Conservation (phyloP, 2,329 filamentous ascomycete genomes). For the Corynespora cassiicola region DNA sequence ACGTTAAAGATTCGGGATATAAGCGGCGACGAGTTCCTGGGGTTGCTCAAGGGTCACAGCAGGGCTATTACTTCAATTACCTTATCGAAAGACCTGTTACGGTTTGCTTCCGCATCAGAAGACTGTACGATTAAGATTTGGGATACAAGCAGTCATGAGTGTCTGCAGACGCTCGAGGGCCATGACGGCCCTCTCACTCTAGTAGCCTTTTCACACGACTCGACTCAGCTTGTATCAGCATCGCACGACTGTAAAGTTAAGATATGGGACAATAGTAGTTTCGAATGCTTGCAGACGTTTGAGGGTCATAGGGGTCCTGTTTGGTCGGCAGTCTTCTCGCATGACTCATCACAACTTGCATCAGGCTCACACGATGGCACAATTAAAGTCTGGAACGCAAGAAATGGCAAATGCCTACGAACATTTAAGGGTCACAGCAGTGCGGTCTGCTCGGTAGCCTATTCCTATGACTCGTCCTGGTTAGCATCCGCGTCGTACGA, state of each 20-base stretch:
- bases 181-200: slow-evolving; percentile 13
- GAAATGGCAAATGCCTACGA: too few species aligned
- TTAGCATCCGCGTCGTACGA: slow-evolving; percentile 22
- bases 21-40: slow-evolving; percentile 9
- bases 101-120: slow-evolving; percentile 19
- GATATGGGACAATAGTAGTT: too few species aligned
- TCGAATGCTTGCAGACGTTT: too few species aligned
- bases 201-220: slow-evolving; percentile 30
- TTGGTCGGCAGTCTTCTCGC: slow-evolving; percentile 24
- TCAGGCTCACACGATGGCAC: slow-evolving; percentile 2
- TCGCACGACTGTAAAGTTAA: slow-evolving; percentile 21
- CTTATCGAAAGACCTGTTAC: slow-evolving; percentile 16
- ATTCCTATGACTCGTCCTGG: slow-evolving; percentile 19
- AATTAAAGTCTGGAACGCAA: slow-evolving; percentile 4
- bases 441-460: too few species aligned
- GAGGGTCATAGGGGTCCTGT: slow-evolving; percentile 11
- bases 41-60: slow-evolving; percentile 20
- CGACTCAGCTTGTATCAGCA: slow-evolving; percentile 20
- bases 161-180: slow-evolving; percentile 20
- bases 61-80: slow-evolving; percentile 12
- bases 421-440: too few species aligned
- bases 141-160: not conserved
- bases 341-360: slow-evolving; percentile 3
- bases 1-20: too few species aligned
- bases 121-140: not conserved